phyloP scores from a whole-genome alignment of 257 asterid species.

The Salvia hispanica region DNA sequence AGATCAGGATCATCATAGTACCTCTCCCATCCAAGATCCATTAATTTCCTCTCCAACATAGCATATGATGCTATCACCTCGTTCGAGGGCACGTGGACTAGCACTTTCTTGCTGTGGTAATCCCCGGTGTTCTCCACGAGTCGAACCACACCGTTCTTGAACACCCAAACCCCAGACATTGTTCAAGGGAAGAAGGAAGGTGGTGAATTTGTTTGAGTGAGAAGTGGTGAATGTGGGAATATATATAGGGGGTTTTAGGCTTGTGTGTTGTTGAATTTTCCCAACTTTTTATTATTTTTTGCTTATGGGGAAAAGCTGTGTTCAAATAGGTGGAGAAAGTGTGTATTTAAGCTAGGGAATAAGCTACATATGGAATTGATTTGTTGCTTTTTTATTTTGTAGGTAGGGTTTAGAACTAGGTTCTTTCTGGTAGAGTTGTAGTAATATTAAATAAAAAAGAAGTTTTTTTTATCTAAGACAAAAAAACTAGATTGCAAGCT shows the following conservation, averaged over 20 bases:
- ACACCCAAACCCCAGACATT: constrained; percentile 67
- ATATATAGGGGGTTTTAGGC: constrained; percentile 30
- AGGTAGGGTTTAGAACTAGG: constrained; percentile 39
- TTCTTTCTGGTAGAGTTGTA: constrained; percentile 44
- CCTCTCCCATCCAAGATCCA: constrained; percentile 50
- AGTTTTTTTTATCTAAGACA: background rate
- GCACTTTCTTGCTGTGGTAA: constrained; percentile 36
- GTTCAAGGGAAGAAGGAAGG: background rate
- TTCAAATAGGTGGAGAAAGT: background rate
- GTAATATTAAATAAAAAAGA: constrained; percentile 21
- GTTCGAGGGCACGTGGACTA: constrained; percentile 37
- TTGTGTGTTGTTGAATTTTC: constrained; percentile 17
- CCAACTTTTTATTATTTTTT: background rate
- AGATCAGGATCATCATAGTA: constrained; percentile 49
- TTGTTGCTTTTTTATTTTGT: constrained; percentile 18
- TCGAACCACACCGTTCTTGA: constrained; percentile 53
- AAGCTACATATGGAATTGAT: constrained; percentile 33
- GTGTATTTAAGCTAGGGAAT: background rate
- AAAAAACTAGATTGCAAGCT: constrained; percentile 32
- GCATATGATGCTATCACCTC: constrained; percentile 48
- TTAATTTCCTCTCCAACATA: constrained; percentile 33
- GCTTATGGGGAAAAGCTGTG: background rate
- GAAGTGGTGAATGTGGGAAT: constrained; percentile 27
- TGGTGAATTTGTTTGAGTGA: background rate
- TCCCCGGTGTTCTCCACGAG: constrained; percentile 49